Evolutionary conservation across 2,329 filamentous ascomycete species (phyloP), one percentile per base, ranked within the genome.

Genomic region (Colletotrichum paranaense): DNA sequence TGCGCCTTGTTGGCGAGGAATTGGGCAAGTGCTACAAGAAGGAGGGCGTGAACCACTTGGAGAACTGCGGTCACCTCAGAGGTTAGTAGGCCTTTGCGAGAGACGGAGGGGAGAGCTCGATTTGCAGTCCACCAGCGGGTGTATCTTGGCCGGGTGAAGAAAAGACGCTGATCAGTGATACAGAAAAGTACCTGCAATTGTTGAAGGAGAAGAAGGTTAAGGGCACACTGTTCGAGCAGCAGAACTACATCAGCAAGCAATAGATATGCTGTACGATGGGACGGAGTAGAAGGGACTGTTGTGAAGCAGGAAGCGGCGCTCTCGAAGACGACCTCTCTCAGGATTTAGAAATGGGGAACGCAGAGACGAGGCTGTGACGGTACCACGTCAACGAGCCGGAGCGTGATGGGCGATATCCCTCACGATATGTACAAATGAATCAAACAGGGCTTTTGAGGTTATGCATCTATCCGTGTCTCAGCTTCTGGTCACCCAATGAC

Each of bases 21-120:
- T 87, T 97, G 86, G 89, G 92, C 84, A 96, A 95, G 86, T 97
- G 94, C 87, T 97, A 97, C 85, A 91, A 91, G 84, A 88, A 91
- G 77, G 93, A 97, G 85, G 94, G 94, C 69, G 93, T 95, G 77
- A 97, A 97, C 84, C 94, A 97, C 82, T 84, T 97, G 82, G 94
- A 96, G 88, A 97, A 96, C 86, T 97, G 94, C 83, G 94, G 93
- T 76, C 87, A 89, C 79, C 83, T 96, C 84, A 89, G 94, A 93
- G 94, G 94, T 97, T 82, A 88, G 92, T 86, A 63, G 63, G 38
- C 22, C n/a, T 62, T 38, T 22, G 12, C 22, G 49, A 19, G 11
- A 3, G 3, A n/a, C 62, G 55, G 68, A 62, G 32, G 46, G 56
- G 24, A 9, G 30, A 16, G 2, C 22, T 30, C 49, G 30, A 49